Percentiles rank a stretch among this genome's conserved stretches.
Conservation (phyloP, 192 early-diverging fungal species). For the Backusella westeae region DNA sequence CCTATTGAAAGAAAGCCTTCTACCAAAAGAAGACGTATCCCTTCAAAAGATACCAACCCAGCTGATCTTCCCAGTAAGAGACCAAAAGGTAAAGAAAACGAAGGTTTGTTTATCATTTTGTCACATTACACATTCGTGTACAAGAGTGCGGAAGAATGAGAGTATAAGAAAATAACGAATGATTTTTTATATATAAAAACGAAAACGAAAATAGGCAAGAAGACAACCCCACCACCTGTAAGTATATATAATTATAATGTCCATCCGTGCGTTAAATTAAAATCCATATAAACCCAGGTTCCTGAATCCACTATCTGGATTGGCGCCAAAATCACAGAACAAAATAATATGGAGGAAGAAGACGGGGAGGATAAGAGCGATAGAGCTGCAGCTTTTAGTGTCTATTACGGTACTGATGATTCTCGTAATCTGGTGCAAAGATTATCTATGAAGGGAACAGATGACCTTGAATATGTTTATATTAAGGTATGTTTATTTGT, state of each 20-base stretch:
- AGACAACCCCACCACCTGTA: not conserved
- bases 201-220: not conserved
- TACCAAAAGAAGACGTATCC: slow-evolving; percentile 5
- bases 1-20: slow-evolving; percentile 1
- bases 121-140: not conserved
- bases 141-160: not conserved
- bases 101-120: not conserved
- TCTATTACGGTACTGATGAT: slow-evolving; percentile 9
- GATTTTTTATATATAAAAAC: not conserved
- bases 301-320: slow-evolving; percentile 2
- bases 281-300: not conserved
- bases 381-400: slow-evolving; percentile 1
- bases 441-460: not conserved
- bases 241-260: not conserved
- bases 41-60: not conserved
- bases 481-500: slow-evolving; percentile 6
- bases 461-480: slow-evolving; percentile 10
- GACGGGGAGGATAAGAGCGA: not conserved
- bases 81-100: slow-evolving; percentile 2
- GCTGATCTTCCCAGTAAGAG: not conserved
- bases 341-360: not conserved
- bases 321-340: not conserved
- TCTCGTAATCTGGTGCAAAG: not conserved
- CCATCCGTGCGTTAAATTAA: not conserved
- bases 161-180: not conserved